These are phyloP conservation scores for Scutellaria minor DNA, from an alignment of 257 asterid species.

Conservation along the genomic window DNA sequence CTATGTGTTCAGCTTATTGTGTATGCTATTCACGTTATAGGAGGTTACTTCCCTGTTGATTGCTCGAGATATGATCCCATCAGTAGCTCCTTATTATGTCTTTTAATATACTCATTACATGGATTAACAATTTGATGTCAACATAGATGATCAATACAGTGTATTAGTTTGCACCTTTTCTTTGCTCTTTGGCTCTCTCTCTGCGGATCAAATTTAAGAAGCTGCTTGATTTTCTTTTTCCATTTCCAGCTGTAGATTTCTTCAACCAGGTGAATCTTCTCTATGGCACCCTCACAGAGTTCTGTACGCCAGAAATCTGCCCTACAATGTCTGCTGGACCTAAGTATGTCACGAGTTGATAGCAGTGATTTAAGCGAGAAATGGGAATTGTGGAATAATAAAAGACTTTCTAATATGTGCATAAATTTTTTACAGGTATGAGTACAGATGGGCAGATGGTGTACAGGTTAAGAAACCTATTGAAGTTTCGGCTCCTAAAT, in stretches of 20 bases:
- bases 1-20: neutral
- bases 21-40: neutral
- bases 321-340: slow-evolving; percentile 99
- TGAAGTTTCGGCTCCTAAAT: slow-evolving; percentile 81
- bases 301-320: slow-evolving; percentile 90
- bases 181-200: slow-evolving; percentile 24
- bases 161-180: neutral
- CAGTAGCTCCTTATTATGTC: neutral
- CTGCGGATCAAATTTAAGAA: slow-evolving; percentile 40
- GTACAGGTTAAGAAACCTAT: slow-evolving; percentile 88
- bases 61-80: slow-evolving; percentile 11
- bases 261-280: slow-evolving; percentile 97
- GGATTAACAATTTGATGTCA: neutral
- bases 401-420: slow-evolving; percentile 13
- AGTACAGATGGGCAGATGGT: slow-evolving; percentile 98
- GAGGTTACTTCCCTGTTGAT: neutral
- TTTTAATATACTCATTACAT: slow-evolving; percentile 16
- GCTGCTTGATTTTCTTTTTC: slow-evolving; percentile 33
- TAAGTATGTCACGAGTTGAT: slow-evolving; percentile 59
- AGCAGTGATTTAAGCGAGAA: slow-evolving; percentile 9
- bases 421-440: slow-evolving; percentile 60
- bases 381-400: neutral
- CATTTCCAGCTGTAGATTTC: slow-evolving; percentile 86
- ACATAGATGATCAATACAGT: neutral
- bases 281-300: slow-evolving; percentile 91